These are phyloP conservation scores for Colletotrichum trifolii DNA, from an alignment of 2,329 filamentous ascomycete genomes.

Conservation along the genomic window DNA sequence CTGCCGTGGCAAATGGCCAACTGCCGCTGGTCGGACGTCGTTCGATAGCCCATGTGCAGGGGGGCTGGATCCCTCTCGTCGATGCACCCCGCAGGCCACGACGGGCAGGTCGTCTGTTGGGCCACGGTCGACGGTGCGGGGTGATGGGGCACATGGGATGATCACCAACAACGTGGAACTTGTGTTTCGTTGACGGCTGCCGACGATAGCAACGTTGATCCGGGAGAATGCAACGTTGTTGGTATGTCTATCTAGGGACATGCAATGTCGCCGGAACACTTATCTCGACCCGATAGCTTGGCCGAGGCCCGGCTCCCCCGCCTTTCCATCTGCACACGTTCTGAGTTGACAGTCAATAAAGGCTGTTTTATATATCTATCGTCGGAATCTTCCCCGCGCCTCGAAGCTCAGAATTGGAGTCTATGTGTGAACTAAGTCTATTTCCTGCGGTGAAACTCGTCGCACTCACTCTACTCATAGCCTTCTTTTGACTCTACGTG, in stretches of 20 bases:
- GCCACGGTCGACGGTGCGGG: constrained; percentile 15
- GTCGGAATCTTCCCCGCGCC: background rate
- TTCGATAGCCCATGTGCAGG: constrained; percentile 25
- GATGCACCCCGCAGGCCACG: constrained; percentile 32
- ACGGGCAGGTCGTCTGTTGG: constrained; percentile 20
- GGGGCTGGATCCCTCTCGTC: constrained; percentile 17
- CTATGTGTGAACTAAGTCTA: too few relatives aligned
- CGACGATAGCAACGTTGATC: constrained; percentile 17
- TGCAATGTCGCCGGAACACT: constrained; percentile 3
- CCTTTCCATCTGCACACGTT: constrained; percentile 28
- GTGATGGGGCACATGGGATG: constrained; percentile 18
- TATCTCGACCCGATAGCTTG: constrained; percentile 28
- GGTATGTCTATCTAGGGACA: background rate
- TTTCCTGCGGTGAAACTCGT: too few relatives aligned
- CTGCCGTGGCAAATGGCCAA: constrained; percentile 20
- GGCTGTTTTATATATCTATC: constrained; percentile 14
- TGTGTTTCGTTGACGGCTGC: background rate
- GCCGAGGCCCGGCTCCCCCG: constrained; percentile 30
- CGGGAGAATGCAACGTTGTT: constrained; percentile 30
- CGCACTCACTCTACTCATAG: too few relatives aligned
- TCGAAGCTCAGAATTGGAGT: too few relatives aligned
- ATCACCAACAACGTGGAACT: constrained; percentile 11
- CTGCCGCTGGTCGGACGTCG: constrained; percentile 16
- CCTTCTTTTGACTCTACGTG: background rate
- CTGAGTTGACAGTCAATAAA: background rate